These are phyloP conservation scores for Endothia cerciana DNA, from an alignment of 2,329 filamentous ascomycete species.

Conservation along the genomic window DNA sequence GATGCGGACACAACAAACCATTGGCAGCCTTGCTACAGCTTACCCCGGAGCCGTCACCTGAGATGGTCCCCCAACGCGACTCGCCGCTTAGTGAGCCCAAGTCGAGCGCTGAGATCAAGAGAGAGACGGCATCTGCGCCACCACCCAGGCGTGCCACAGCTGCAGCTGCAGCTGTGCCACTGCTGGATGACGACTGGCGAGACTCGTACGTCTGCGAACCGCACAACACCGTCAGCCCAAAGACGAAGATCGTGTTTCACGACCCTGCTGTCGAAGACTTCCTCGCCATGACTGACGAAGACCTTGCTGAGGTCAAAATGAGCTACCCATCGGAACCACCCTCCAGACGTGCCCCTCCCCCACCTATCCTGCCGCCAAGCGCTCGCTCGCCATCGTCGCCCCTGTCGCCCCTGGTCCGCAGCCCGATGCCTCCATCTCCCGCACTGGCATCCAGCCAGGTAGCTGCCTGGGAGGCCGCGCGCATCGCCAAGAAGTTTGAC, in stretches of 20 bases:
- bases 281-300: conserved; percentile 58
- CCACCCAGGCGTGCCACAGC: conserved; percentile 21
- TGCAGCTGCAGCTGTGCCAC: conserved; percentile 8
- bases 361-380: conserved; percentile 19
- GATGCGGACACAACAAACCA: conserved; percentile 21
- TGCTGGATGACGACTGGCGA: conserved; percentile 29
- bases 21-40: conserved; percentile 14
- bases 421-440: conserved; percentile 41
- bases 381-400: conserved; percentile 35
- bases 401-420: conserved; percentile 38
- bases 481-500: conserved; percentile 59
- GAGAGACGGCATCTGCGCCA: conserved; percentile 7
- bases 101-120: conserved; percentile 20
- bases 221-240: conserved; percentile 34
- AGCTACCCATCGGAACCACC: conserved; percentile 30
- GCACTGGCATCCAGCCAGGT: conserved; percentile 49
- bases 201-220: conserved; percentile 26
- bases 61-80: conserved; percentile 27
- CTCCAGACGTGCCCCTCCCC: conserved; percentile 23
- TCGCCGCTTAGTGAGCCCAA: conserved; percentile 26
- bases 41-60: conserved; percentile 29
- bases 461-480: conserved; percentile 58
- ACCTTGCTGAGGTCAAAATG: conserved; percentile 53
- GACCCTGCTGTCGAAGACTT: conserved; percentile 60
- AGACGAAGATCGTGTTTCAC: conserved; percentile 44